Conservation (phyloP, 768 basidiomycete species). For the Tylopilus cervinicoccineus region DNA sequence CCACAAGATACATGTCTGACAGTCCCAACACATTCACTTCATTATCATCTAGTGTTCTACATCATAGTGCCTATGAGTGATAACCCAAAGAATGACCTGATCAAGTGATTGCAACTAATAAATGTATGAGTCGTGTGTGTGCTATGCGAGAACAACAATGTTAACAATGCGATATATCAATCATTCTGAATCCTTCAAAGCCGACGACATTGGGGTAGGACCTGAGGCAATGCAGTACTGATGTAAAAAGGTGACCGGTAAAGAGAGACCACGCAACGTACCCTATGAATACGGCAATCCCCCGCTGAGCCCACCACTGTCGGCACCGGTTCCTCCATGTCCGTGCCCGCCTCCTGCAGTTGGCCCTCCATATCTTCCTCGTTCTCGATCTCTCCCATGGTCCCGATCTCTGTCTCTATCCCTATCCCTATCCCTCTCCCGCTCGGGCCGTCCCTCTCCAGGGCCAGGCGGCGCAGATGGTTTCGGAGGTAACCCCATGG, state of each 20-base stretch:
- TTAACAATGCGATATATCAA: slow-evolving; percentile 1
- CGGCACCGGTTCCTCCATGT: slow-evolving; percentile 3
- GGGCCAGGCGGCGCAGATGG: slow-evolving; percentile 13
- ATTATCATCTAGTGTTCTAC: too few species aligned
- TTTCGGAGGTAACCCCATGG: slow-evolving; percentile 18
- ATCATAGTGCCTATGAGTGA: background rate
- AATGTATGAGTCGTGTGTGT: slow-evolving; percentile 18
- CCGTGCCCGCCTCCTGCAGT: slow-evolving; percentile 2
- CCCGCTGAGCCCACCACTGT: slow-evolving; percentile 14
- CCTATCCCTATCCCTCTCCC: slow-evolving; percentile 12
- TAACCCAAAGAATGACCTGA: slow-evolving; percentile 16
- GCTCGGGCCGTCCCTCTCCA: slow-evolving; percentile 17
- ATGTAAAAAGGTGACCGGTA: background rate
- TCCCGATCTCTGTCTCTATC: slow-evolving; percentile 9
- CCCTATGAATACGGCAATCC: slow-evolving; percentile 30
- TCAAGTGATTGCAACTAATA: slow-evolving; percentile 15
- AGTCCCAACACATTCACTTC: too few species aligned
- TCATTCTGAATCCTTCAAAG: background rate
- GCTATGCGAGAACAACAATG: slow-evolving; percentile 14
- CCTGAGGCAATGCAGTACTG: background rate
- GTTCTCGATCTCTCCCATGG: slow-evolving; percentile 17
- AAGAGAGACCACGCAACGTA: slow-evolving; percentile 1
- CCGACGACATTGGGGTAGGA: background rate
- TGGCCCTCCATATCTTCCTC: slow-evolving; percentile 15
- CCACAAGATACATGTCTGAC: too few species aligned